phyloP scores from a whole-genome alignment of 2,329 filamentous ascomycete species.

The Fusarium sp. region DNA sequence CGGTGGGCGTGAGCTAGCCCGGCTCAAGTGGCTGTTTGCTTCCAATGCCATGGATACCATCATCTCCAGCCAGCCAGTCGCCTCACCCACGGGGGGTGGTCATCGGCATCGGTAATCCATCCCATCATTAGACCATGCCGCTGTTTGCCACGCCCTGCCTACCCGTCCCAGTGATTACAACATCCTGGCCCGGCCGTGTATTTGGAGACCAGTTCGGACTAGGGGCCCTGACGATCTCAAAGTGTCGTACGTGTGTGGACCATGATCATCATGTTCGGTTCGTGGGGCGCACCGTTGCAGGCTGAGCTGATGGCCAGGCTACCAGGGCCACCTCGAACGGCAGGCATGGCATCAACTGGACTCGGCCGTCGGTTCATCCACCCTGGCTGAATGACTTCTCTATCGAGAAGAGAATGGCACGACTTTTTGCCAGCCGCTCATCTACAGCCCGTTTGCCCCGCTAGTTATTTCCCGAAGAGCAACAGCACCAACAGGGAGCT shows the following conservation, averaged over 20 bases:
- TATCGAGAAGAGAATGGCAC: not conserved
- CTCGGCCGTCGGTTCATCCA: constrained; percentile 62
- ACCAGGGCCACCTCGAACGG: constrained; percentile 77
- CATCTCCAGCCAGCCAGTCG: not conserved
- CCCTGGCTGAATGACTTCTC: not conserved
- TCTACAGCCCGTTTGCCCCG: not conserved
- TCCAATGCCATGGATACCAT: not conserved
- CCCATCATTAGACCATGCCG: not conserved
- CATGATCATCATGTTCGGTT: not conserved
- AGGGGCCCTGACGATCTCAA: not conserved
- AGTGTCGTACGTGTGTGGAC: not conserved
- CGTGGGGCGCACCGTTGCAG: constrained; percentile 36
- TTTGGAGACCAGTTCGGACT: not conserved
- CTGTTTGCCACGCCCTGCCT: not conserved
- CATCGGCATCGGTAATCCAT: not conserved
- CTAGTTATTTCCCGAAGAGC: constrained; percentile 7
- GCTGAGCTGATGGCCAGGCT: constrained; percentile 68
- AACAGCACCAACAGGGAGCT: not conserved
- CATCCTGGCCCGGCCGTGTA: not conserved
- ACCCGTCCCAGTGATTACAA: not conserved
- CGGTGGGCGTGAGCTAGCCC: not conserved
- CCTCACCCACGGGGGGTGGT: not conserved
- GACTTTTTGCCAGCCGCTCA: not conserved
- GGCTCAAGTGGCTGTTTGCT: not conserved
- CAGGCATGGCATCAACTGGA: constrained; percentile 64